Percentiles rank a stretch among this genome's conserved stretches.
Conservation (phyloP, 805 yeast species). For the Wickerhamomyces sydowiorum region DNA sequence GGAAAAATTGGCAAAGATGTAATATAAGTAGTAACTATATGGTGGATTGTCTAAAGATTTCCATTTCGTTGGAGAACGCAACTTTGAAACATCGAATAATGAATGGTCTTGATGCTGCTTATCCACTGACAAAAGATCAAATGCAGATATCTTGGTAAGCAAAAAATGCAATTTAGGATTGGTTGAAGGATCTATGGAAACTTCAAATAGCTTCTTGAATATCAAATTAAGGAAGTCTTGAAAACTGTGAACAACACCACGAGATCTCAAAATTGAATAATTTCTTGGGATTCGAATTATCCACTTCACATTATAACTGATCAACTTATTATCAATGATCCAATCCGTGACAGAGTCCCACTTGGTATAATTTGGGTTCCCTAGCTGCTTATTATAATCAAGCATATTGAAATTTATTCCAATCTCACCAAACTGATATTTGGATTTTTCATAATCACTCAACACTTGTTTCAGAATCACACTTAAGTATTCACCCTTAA, state of each 20-base stretch:
- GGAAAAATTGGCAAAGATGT: slow-evolving; percentile 22
- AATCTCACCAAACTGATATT: slow-evolving; percentile 32
- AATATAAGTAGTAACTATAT: slow-evolving; percentile 32
- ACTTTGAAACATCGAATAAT: slow-evolving; percentile 13
- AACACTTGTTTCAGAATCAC: slow-evolving; percentile 27
- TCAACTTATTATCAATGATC: slow-evolving; percentile 30
- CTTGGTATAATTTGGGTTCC: slow-evolving; percentile 1
- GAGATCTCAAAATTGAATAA: slow-evolving; percentile 20
- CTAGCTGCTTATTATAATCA: slow-evolving; percentile 12
- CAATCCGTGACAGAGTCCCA: slow-evolving; percentile 31
- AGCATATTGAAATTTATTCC: slow-evolving; percentile 27
- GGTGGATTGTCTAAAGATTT: slow-evolving; percentile 30
- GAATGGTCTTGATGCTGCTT: slow-evolving; percentile 14
- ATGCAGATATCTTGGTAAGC: slow-evolving; percentile 25
- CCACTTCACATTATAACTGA: slow-evolving; percentile 36
- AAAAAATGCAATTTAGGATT: slow-evolving; percentile 25
- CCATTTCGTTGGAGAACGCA: slow-evolving; percentile 28
- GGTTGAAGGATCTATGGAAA: slow-evolving; percentile 15
- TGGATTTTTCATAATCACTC: slow-evolving; percentile 29
- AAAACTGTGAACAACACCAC: slow-evolving; percentile 20
- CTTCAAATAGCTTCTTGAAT: slow-evolving; percentile 28
- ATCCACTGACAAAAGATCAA: slow-evolving; percentile 26
- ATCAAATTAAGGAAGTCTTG: slow-evolving; percentile 27
- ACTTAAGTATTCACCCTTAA: slow-evolving; percentile 33
- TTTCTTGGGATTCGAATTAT: slow-evolving; percentile 28